Conservation (phyloP, 225 moss, liverwort and hornwort genomes). For the Pleurozium schreberi region DNA sequence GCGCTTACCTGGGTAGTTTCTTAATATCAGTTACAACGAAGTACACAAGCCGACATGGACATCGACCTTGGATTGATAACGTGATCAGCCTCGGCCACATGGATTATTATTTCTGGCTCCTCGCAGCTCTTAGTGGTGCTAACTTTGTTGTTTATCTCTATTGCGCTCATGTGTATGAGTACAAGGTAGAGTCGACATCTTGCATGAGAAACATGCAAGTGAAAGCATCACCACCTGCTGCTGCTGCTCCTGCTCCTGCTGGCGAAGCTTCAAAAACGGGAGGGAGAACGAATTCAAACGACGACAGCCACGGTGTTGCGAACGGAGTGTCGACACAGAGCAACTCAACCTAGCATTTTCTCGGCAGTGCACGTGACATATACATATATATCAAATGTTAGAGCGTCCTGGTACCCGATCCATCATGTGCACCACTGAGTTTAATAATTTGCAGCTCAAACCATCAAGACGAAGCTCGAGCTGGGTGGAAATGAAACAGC, state of each 20-base stretch:
- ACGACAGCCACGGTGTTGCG: neutral
- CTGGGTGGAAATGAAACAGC: neutral
- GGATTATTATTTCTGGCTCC: conserved; percentile 46
- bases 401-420: neutral
- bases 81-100: conserved; percentile 39
- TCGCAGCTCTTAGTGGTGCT: conserved; percentile 25
- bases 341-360: neutral
- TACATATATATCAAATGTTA: neutral
- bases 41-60: neutral
- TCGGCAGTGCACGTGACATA: neutral
- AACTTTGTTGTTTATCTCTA: conserved; percentile 32
- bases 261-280: neutral
- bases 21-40: conserved; percentile 19
- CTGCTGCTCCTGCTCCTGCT: neutral
- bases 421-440: neutral
- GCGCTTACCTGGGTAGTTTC: conserved; percentile 48
- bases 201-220: conserved; percentile 2
- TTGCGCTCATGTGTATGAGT: conserved; percentile 26
- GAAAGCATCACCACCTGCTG: neutral
- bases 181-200: conserved; percentile 35
- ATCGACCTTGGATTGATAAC: conserved; percentile 23
- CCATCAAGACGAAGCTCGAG: neutral
- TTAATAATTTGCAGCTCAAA: neutral
- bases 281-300: neutral
- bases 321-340: neutral